Base-by-base conservation (phyloP, 2,329 filamentous ascomycete species). In the Phialophora macrospora region DNA sequence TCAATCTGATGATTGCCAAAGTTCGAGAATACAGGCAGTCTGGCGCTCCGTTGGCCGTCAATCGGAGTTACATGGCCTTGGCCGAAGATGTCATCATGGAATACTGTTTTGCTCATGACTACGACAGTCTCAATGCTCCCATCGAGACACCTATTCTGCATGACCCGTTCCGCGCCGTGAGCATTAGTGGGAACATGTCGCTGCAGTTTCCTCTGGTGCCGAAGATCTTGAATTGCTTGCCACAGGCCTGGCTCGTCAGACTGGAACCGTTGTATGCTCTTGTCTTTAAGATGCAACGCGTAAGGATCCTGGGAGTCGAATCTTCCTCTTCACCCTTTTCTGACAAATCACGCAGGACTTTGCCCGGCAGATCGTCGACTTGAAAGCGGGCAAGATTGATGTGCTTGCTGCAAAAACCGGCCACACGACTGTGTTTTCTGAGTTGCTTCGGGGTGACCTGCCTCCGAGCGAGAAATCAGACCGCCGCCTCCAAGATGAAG, bases 1-100 rank as follows among this genome's bases (percentile, higher is more conserved):
- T 68, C 64, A 24, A 46, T 52, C 34, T 56, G 60, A 52, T 65
- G 55, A 30, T 44, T 22, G 14, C 63, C 55, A 38, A 55, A 64
- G 26, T 62, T 61, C 48, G 34, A 56, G 24, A 64, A 55, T 48
- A 55, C 38, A 7, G 41, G 54, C 14, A 64, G 6, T 52, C 52
- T 4, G 55, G 60, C 11, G 60, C 60, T 4, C 56, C 64, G 8
- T 24, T 65, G 20, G 51, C 62, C 34, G 28, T 70, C 52, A 57
- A 68, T 22, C 46, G 55, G 1, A 59, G 56, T 28, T 71, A 66
- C 49, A 30, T 64, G 26, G 69, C 69, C 17, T 62, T 77, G 55
- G 75, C 76, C 1, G 72, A 73, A 9, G 78, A 80, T 64, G 68
- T 80, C 8, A 75, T 79, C 38, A 74, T 74, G 24, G 72, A 78